Evolutionary conservation across 129 eudicot genomes (phyloP).

Genomic region (Lonicera japonica): DNA sequence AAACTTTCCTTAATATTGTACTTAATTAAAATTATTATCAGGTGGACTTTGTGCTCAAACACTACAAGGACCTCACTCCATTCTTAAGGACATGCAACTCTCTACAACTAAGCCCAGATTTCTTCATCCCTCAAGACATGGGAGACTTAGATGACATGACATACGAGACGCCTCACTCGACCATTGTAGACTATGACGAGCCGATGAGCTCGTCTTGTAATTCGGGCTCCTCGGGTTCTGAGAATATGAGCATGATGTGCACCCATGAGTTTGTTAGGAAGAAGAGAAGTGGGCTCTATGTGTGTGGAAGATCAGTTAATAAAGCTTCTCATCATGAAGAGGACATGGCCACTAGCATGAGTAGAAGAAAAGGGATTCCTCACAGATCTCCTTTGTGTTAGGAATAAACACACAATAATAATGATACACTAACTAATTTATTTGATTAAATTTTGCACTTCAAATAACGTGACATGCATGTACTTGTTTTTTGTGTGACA

Average conservation of each 20-base stretch:
- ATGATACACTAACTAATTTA: background rate
- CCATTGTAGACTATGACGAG: constrained; percentile 60
- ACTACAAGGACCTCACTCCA: constrained; percentile 71
- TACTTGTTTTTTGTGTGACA: no score
- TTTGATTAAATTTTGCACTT: no score
- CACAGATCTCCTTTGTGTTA: constrained; percentile 96
- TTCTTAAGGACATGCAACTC: constrained; percentile 68
- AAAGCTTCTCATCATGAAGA: constrained; percentile 44
- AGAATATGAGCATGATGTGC: constrained; percentile 60
- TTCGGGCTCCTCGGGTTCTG: constrained; percentile 71
- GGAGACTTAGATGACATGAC: constrained; percentile 57
- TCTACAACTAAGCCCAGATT: constrained; percentile 86
- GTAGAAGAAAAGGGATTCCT: constrained; percentile 92
- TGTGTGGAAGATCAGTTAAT: constrained; percentile 64
- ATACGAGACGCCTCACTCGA: constrained; percentile 58
- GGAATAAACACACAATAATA: background rate
- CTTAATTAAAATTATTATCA: constrained; percentile 3
- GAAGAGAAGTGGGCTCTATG: constrained; percentile 69
- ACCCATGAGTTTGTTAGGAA: constrained; percentile 57
- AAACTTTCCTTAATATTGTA: background rate
- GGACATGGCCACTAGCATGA: constrained; percentile 69
- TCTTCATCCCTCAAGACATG: constrained; percentile 83
- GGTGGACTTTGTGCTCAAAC: constrained; percentile 83
- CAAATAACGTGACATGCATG: no score
- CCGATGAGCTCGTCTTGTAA: constrained; percentile 45